Conservation (phyloP, 2,329 filamentous ascomycete genomes). For the Trichoderma gracile region DNA sequence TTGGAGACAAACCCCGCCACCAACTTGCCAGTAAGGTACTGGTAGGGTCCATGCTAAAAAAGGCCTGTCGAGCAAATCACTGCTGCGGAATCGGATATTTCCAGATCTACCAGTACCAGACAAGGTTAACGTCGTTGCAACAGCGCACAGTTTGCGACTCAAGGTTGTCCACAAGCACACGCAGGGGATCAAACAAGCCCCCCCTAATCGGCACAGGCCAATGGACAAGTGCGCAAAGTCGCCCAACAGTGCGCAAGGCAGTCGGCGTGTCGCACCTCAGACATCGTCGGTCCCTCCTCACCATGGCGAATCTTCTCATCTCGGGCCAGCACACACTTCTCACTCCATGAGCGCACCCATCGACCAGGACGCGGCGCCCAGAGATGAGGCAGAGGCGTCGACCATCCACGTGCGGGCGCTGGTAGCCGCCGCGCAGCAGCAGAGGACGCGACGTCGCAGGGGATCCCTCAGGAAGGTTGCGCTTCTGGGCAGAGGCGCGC, state of each 20-base stretch:
- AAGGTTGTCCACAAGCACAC: neutral
- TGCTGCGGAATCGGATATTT: slow-evolving; percentile 2
- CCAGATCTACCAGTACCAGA: neutral
- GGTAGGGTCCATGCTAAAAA: too few relatives aligned
- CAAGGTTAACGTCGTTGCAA: neutral
- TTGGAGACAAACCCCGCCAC: neutral
- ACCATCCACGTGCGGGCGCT: slow-evolving; percentile 33
- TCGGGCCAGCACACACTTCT: slow-evolving; percentile 62
- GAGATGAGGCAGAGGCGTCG: slow-evolving; percentile 36
- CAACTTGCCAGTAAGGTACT: neutral
- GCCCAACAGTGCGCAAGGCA: slow-evolving; percentile 6
- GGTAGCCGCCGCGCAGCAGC: slow-evolving; percentile 43
- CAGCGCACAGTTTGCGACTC: neutral
- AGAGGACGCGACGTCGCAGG: slow-evolving; percentile 66
- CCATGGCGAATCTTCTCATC: slow-evolving; percentile 9
- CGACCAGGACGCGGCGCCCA: slow-evolving; percentile 35
- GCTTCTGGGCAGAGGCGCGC: slow-evolving; percentile 71
- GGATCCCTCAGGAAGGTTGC: slow-evolving; percentile 88
- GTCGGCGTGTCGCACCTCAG: neutral
- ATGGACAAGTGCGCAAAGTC: neutral
- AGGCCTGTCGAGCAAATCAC: neutral
- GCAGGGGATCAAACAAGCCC: neutral
- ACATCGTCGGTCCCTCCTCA: slow-evolving; percentile 1
- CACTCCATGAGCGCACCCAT: slow-evolving; percentile 57
- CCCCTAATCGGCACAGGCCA: too few relatives aligned